Conservation (phyloP, 2,329 filamentous ascomycete genomes). For the Colletotrichum acutatum region DNA sequence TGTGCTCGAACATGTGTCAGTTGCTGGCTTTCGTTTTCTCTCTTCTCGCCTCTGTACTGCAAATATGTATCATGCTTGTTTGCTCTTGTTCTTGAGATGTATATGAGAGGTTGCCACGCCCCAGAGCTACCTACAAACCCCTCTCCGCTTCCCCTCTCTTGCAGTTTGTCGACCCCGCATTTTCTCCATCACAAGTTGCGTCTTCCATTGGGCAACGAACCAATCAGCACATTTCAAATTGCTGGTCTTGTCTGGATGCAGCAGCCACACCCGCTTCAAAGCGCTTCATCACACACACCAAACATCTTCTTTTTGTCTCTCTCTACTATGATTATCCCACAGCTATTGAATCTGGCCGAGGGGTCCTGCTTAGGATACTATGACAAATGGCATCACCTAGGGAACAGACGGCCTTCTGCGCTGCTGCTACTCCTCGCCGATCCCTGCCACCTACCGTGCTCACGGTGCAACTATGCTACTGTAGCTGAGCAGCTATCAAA, state of each 20-base stretch:
- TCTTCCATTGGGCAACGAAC: background rate
- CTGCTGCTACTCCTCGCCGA: background rate
- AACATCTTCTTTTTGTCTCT: background rate
- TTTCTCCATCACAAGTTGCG: conserved; percentile 28
- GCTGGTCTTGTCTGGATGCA: conserved; percentile 6
- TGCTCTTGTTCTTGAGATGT: no score
- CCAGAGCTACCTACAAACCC: background rate
- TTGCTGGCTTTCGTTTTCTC: background rate
- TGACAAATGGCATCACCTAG: conserved; percentile 21
- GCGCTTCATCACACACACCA: conserved; percentile 13
- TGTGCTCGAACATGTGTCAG: background rate
- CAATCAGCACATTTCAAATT: conserved; percentile 3
- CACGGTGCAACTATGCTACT: background rate
- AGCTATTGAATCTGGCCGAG: background rate
- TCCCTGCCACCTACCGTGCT: background rate
- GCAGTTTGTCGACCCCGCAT: conserved; percentile 23
- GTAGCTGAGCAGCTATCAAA: no score
- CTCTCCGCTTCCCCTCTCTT: conserved; percentile 18
- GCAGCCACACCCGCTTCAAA: conserved; percentile 31
- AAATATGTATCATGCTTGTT: background rate
- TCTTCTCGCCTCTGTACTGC: background rate
- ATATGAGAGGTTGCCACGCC: background rate
- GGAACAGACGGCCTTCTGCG: conserved; percentile 9
- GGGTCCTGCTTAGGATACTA: conserved; percentile 1
- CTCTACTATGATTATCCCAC: background rate